Evolutionary conservation across 805 yeast species (phyloP).

Genomic region (Kodamaea restingae): DNA sequence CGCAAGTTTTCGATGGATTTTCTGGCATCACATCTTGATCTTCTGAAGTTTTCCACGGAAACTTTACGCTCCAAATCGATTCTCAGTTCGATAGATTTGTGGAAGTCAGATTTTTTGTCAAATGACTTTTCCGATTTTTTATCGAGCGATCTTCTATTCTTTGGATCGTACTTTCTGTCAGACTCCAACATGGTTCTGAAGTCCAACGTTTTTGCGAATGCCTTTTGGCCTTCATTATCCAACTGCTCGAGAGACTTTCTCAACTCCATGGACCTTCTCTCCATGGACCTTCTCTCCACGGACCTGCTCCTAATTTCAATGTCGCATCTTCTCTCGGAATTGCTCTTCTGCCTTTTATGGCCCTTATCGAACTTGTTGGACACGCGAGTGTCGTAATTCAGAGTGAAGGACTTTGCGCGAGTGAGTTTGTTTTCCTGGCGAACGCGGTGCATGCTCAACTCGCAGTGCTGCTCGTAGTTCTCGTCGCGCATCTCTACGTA

Average conservation of each 20-base stretch:
- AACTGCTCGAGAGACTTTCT: too few species aligned
- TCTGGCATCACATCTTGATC: not conserved
- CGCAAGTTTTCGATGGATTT: constrained; percentile 1
- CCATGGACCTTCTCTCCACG: not conserved
- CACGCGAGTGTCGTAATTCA: constrained; percentile 7
- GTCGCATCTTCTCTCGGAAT: not conserved
- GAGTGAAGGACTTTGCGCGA: constrained; percentile 32
- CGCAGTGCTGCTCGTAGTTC: constrained; percentile 38
- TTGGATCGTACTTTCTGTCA: too few species aligned
- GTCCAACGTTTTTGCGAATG: too few species aligned
- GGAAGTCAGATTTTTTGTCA: too few species aligned
- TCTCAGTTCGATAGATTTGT: too few species aligned
- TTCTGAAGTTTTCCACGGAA: too few species aligned
- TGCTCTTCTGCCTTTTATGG: constrained; percentile 26
- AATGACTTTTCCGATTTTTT: too few species aligned
- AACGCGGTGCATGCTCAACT: constrained; percentile 42
- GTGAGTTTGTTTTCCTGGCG: constrained; percentile 40
- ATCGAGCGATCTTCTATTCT: too few species aligned
- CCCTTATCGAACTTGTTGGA: constrained; percentile 24
- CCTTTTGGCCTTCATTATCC: too few species aligned
- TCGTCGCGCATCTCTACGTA: constrained; percentile 78
- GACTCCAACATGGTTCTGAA: too few species aligned
- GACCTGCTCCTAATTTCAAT: too few species aligned
- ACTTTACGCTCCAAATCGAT: too few species aligned
- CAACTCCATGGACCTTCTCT: not conserved